phyloP scores from a whole-genome alignment of 1,284 basidiomycete species.

The Ustilago tritici region DNA sequence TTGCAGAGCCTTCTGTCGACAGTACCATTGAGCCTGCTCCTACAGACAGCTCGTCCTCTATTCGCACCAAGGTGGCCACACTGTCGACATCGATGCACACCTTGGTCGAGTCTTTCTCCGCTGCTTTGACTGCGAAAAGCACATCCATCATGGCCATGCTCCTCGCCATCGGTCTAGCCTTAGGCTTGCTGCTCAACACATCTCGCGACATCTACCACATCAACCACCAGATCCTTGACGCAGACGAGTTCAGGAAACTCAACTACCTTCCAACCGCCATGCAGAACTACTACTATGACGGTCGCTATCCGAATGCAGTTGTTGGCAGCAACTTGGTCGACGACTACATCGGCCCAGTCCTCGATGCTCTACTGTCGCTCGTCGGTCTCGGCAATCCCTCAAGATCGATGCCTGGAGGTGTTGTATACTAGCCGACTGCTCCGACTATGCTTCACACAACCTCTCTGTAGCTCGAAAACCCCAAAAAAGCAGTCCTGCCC shows the following conservation, averaged over 20 bases:
- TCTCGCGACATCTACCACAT: slow-evolving; percentile 53
- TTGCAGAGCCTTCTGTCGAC: slow-evolving; percentile 8
- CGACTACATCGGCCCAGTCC: slow-evolving; percentile 29
- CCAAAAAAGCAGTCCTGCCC: background rate
- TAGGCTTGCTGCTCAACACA: slow-evolving; percentile 39
- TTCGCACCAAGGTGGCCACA: background rate
- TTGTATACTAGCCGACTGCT: slow-evolving; percentile 27
- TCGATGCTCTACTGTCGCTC: slow-evolving; percentile 25
- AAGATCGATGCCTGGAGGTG: slow-evolving; percentile 8
- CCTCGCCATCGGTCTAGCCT: slow-evolving; percentile 27
- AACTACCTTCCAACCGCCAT: slow-evolving; percentile 28
- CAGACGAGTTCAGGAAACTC: slow-evolving; percentile 43
- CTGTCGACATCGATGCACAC: background rate
- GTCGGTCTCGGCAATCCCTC: slow-evolving; percentile 19
- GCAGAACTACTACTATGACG: slow-evolving; percentile 39
- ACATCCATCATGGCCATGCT: slow-evolving; percentile 16
- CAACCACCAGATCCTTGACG: slow-evolving; percentile 34
- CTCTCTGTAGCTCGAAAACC: background rate
- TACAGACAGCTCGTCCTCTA: background rate
- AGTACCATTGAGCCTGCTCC: background rate
- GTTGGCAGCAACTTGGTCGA: slow-evolving; percentile 43
- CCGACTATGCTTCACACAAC: background rate
- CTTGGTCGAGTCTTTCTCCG: background rate
- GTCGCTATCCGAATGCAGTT: slow-evolving; percentile 41
- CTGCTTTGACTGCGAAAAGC: slow-evolving; percentile 15